A percentile compares a stretch with the other conserved stretches of the same genome.
Conservation (phyloP, 2,329 filamentous ascomycete genomes). For the Venturia aucupariae region DNA sequence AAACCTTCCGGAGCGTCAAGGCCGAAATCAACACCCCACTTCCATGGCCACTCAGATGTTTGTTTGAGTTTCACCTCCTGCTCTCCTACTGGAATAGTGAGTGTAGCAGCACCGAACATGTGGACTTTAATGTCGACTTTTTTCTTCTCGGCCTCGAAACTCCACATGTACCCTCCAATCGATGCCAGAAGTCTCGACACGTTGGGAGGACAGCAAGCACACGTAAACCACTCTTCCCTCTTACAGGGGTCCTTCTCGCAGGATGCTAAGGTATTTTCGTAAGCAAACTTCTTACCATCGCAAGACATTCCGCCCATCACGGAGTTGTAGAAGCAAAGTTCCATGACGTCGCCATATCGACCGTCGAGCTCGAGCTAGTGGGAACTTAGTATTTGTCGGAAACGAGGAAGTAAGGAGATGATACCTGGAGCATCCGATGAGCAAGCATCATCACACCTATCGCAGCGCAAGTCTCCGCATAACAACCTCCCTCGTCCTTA, state of each 20-base stretch:
- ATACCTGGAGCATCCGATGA: slow-evolving; percentile 43
- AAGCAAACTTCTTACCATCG: slow-evolving; percentile 50
- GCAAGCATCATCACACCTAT: slow-evolving; percentile 54
- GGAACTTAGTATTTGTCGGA: slow-evolving; percentile 15
- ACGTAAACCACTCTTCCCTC: slow-evolving; percentile 49
- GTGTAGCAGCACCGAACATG: slow-evolving; percentile 43
- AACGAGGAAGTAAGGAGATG: slow-evolving; percentile 9
- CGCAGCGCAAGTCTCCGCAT: slow-evolving; percentile 52
- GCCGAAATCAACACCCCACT: slow-evolving; percentile 41
- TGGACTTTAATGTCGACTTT: slow-evolving; percentile 42
- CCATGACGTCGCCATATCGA: slow-evolving; percentile 50
- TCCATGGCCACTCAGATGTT: slow-evolving; percentile 49
- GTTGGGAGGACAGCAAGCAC: slow-evolving; percentile 53
- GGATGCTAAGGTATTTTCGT: slow-evolving; percentile 52
- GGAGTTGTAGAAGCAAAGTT: slow-evolving; percentile 52
- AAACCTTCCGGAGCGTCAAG: slow-evolving; percentile 27
- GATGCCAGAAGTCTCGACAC: slow-evolving; percentile 47
- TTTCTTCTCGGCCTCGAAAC: slow-evolving; percentile 25
- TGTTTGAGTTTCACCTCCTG: slow-evolving; percentile 36
- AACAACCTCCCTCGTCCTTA: slow-evolving; percentile 53
- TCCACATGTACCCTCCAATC: slow-evolving; percentile 49
- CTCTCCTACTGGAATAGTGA: slow-evolving; percentile 31
- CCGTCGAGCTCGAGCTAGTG: slow-evolving; percentile 40
- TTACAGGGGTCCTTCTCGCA: slow-evolving; percentile 41
- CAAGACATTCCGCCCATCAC: slow-evolving; percentile 49